phyloP scores from a whole-genome alignment of 768 basidiomycete species.

The Suillus subaureus region DNA sequence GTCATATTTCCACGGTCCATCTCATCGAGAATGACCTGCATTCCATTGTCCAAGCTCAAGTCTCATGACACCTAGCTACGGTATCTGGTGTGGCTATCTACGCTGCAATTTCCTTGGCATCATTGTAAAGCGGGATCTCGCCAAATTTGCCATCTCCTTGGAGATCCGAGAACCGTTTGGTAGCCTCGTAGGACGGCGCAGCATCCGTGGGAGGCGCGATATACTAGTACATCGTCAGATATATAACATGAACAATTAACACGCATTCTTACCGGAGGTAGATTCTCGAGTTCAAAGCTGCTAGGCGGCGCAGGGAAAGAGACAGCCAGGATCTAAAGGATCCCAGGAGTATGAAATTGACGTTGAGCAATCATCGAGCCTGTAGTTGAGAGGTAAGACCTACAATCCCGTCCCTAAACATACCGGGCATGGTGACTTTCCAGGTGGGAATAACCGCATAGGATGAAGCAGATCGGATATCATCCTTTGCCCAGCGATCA shows the following conservation, averaged over 20 bases:
- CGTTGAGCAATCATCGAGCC: not conserved
- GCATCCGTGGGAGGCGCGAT: slow-evolving; percentile 42
- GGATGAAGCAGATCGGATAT: slow-evolving; percentile 29
- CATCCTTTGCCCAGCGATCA: slow-evolving; percentile 42
- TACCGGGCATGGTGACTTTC: slow-evolving; percentile 43
- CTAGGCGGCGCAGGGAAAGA: slow-evolving; percentile 37
- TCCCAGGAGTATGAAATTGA: not conserved
- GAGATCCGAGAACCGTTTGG: slow-evolving; percentile 30
- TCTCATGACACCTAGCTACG: not conserved
- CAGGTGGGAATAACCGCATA: slow-evolving; percentile 39
- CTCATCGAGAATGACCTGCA: slow-evolving; percentile 2
- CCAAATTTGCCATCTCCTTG: slow-evolving; percentile 34
- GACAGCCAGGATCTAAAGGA: slow-evolving; percentile 40
- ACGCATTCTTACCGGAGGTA: slow-evolving; percentile 43
- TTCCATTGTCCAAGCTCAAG: not conserved
- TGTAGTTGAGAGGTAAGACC: slow-evolving; percentile 10
- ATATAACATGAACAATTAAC: not conserved
- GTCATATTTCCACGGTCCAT: not conserved
- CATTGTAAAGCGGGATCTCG: slow-evolving; percentile 45
- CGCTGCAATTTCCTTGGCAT: slow-evolving; percentile 31
- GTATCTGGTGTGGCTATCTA: slow-evolving; percentile 3
- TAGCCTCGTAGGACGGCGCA: slow-evolving; percentile 32
- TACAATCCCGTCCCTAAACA: slow-evolving; percentile 42
- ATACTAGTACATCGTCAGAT: slow-evolving; percentile 29
- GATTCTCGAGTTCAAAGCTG: slow-evolving; percentile 43